Evolutionary conservation across 2,329 filamentous ascomycete genomes (phyloP).

Genomic region (Diaporthe ilicicola): DNA sequence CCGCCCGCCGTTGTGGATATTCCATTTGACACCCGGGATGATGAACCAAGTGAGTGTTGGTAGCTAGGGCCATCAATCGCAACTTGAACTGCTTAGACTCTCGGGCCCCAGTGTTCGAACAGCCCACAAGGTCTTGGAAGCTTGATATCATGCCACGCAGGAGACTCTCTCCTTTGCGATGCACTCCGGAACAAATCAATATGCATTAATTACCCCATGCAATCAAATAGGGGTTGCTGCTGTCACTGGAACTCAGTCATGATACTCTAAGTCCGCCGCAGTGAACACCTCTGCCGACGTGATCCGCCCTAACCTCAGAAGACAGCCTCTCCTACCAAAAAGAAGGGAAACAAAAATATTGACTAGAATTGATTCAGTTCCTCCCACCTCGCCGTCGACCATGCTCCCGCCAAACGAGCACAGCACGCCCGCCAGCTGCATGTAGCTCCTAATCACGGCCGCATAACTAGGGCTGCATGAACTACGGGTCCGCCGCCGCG

Average conservation of each 20-base stretch:
- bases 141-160: too few relatives aligned
- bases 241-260: not conserved
- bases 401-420: slow-evolving; percentile 2
- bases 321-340: slow-evolving; percentile 10
- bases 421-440: slow-evolving; percentile 8
- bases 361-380: not conserved
- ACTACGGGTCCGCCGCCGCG: slow-evolving; percentile 17
- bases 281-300: not conserved
- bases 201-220: not conserved
- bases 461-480: slow-evolving; percentile 15
- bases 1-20: too few relatives aligned
- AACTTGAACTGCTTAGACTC: too few relatives aligned
- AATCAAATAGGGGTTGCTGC: not conserved
- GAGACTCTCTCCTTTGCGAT: too few relatives aligned
- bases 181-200: not conserved
- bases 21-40: too few relatives aligned
- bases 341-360: too few relatives aligned
- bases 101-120: too few relatives aligned
- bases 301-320: not conserved
- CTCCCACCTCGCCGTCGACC: not conserved
- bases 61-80: too few relatives aligned
- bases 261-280: not conserved
- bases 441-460: not conserved
- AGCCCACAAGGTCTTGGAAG: too few relatives aligned
- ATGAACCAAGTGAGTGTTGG: too few relatives aligned